phyloP scores from a whole-genome alignment of 129 eudicot species.

The Flaveria linearis region DNA sequence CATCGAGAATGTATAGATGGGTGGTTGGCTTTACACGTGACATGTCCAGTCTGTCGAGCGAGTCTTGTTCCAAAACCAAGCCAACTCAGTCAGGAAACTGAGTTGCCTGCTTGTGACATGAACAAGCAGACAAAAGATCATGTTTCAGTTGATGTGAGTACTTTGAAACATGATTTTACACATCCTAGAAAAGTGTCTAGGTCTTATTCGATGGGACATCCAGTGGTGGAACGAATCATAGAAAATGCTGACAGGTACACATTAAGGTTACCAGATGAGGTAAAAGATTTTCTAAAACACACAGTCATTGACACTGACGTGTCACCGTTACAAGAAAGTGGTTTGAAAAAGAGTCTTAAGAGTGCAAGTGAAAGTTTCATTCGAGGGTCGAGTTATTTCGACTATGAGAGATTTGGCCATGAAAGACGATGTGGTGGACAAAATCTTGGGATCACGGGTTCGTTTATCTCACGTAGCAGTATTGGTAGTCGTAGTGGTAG shows the following conservation, averaged over 20 bases:
- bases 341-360: conserved; percentile 33
- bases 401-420: conserved; percentile 35
- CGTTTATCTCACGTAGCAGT: conserved; percentile 14
- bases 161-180: conserved; percentile 7
- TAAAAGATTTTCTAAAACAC: neutral
- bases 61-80: conserved; percentile 37
- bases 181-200: conserved; percentile 19
- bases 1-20: conserved; percentile 50
- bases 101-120: neutral
- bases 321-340: neutral
- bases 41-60: conserved; percentile 63
- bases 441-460: neutral
- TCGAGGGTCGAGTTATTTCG: conserved; percentile 18
- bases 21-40: conserved; percentile 50
- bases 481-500: neutral
- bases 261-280: conserved; percentile 46
- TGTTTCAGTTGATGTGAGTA: neutral
- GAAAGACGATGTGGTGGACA: conserved; percentile 13
- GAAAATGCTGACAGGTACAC: conserved; percentile 42
- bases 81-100: neutral
- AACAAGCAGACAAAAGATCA: neutral
- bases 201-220: conserved; percentile 47
- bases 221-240: neutral
- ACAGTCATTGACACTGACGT: neutral
- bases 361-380: conserved; percentile 36